Evolutionary conservation across 2,329 filamentous ascomycete genomes (phyloP), one percentile per base, ranked within the genome.

Genomic region (Blumeriella jaapii): DNA sequence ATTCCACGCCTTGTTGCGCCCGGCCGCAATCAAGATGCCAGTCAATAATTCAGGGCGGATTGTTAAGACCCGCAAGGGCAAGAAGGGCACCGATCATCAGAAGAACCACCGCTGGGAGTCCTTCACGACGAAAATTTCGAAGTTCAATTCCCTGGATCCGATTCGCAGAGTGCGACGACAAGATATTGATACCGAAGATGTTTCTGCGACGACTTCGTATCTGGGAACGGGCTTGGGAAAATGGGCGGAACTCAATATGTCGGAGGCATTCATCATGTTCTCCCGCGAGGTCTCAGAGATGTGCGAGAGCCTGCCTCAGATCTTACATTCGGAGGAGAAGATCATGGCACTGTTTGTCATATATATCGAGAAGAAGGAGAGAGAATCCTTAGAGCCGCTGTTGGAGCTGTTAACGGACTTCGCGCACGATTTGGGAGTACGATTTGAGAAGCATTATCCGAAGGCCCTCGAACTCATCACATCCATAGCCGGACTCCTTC

Each of bases 221-320:
- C 86, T 98, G 50, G 74, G 78, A 49, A 77, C 76, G 29, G 78
- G 84, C 1, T 65, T 96, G 45, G 76, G 86, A 45, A 83, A 82
- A 70, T 98, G 91, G 91, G 65, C 71, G 36, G 91, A 96, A 51
- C 72, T 93, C 59, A 96, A 96, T 60, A 67, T 95, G 44, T 86
- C 89, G 11, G 78, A 81, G 44, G 72, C 68, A 22, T 98, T 94
- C 54, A 74, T 74, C 31, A 64, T 68, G 26, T 96, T 98, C 61
- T 71, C 77, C 48, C 74, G 78, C 44, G 74, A 83, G 55, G 76
- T 84, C 29, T 67, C 72, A 48, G 78, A 82, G 36, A 68, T 93
- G 35, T 89, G 78, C 64, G 87, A 96, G 59, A 95, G 79, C 54
- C 70, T 99, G 27, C 79, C 87, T 14, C 85, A 95, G 59, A 82